Evolutionary conservation across 176 grass and related monocot species (phyloP), one percentile per base, ranked within the genome.

Genomic region (Juncus effusus): DNA sequence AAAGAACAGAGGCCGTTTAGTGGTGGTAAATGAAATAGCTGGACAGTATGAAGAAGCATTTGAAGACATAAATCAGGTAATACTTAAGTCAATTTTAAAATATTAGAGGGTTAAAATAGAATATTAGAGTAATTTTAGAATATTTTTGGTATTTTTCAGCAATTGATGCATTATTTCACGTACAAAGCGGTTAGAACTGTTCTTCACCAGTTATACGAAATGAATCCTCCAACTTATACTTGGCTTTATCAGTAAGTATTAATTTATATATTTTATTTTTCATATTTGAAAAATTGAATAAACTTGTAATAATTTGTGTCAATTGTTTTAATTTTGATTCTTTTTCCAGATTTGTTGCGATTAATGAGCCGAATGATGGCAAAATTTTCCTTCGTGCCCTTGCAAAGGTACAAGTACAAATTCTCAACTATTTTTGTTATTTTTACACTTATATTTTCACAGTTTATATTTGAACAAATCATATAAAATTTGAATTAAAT

Each of bases 101-200:
- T 59, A 28, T 45, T 12, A 56, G 35, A 28, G 19, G 19, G 19
- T 28, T 28, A 28, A 28, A 28, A 28, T 28, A 28, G 19, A 28
- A 28, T 52, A 71, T 56, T 41, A 14, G 7, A 59, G 41, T 35
- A 40, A 59, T 56, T 71, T 39, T 11, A 58, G 54, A 13, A 56
- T 59, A 6, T 59, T 19, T 71, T n/a, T 71, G 55, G 54, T 6
- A 0, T 42, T 56, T 72, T 76, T 64, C 82, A 97, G 94, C 83
- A 97, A 65, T 74, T 93, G 47, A 80, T 89, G 19, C 85, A 89
- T 55, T 97, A 92, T 82, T 92, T 97, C 78, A 97, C 94, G 13
- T 92, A 92, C 72, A 97, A 97, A 85, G 94, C 94, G 50, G 82
- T 81, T 60, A 77, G 77, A 61, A 97, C 88, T 7, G 94, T 97